These are phyloP conservation scores for Centaurea solstitialis DNA, from an alignment of 129 eudicot genomes.

Conservation along the genomic window DNA sequence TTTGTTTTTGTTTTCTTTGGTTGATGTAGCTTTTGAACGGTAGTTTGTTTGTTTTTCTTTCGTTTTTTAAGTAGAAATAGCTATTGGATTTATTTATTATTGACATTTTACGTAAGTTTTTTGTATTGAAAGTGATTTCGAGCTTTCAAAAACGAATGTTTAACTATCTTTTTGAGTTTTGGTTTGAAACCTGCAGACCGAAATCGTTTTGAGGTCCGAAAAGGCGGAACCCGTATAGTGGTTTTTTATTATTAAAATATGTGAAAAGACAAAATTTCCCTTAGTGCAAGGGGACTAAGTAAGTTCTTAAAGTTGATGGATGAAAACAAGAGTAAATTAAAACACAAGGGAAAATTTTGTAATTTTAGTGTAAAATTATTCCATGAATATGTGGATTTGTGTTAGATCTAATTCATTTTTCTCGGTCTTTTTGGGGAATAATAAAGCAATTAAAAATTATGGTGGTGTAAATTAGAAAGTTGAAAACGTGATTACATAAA, in stretches of 20 bases:
- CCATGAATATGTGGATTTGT: conserved; percentile 2
- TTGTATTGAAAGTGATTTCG: background rate
- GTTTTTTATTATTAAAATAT: no score
- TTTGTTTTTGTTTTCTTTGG: background rate
- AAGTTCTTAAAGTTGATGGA: background rate
- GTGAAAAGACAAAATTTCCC: background rate
- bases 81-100: conserved; percentile 54
- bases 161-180: background rate
- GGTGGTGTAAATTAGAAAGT: background rate
- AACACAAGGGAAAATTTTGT: background rate
- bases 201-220: background rate
- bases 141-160: background rate
- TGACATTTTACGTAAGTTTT: conserved; percentile 13
- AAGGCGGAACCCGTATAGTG: background rate
- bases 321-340: background rate
- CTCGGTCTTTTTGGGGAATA: background rate
- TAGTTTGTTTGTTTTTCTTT: conserved; percentile 25
- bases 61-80: conserved; percentile 25
- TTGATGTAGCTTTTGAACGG: conserved; percentile 18
- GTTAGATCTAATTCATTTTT: conserved; percentile 8
- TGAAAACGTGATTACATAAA: no score
- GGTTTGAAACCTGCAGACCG: background rate
- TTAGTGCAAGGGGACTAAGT: background rate
- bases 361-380: background rate
- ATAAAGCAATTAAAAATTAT: background rate